A percentile compares a stretch with the other conserved stretches of the same genome.
phyloP scores from a whole-genome alignment of 371 early-diverging fungal genomes.

The Cokeromyces recurvatus region DNA sequence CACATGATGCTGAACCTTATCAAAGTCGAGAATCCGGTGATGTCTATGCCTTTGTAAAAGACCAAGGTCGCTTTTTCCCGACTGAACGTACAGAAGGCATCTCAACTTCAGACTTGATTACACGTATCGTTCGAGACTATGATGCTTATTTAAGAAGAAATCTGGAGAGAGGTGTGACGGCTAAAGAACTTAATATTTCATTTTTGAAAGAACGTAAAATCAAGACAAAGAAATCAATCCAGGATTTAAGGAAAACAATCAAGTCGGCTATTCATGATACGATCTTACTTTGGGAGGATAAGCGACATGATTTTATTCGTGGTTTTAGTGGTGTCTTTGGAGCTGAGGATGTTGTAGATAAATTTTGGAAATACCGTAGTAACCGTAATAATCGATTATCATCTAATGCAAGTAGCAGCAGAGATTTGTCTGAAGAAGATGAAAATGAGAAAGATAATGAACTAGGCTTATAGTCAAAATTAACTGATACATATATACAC shows the following conservation, averaged over 20 bases:
- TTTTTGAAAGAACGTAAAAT: slow-evolving; percentile 81
- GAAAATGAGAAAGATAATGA: slow-evolving; percentile 3
- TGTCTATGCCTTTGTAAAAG: slow-evolving; percentile 93
- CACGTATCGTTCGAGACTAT: slow-evolving; percentile 94
- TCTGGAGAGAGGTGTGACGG: slow-evolving; percentile 86
- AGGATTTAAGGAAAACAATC: slow-evolving; percentile 64
- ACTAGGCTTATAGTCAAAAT: too few species aligned
- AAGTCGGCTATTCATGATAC: slow-evolving; percentile 62
- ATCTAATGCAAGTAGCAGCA: too few species aligned
- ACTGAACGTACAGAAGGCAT: slow-evolving; percentile 93
- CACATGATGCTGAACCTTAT: slow-evolving; percentile 97
- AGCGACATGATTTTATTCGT: slow-evolving; percentile 65
- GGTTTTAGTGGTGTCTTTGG: slow-evolving; percentile 71
- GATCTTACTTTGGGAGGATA: slow-evolving; percentile 63
- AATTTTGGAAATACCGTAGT: slow-evolving; percentile 25
- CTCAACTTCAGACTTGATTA: slow-evolving; percentile 94
- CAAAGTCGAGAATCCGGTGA: slow-evolving; percentile 78
- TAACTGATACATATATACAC: too few species aligned
- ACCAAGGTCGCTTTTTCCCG: slow-evolving; percentile 84
- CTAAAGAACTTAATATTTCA: slow-evolving; percentile 89
- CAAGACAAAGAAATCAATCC: slow-evolving; percentile 67
- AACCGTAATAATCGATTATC: slow-evolving; percentile 13
- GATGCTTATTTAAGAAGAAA: slow-evolving; percentile 92
- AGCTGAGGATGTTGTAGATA: slow-evolving; percentile 52
- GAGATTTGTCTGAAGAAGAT: slow-evolving; percentile 15